These are phyloP conservation scores for Ceratocystis papillata DNA, from an alignment of 2,329 filamentous ascomycete species.

Conservation along the genomic window DNA sequence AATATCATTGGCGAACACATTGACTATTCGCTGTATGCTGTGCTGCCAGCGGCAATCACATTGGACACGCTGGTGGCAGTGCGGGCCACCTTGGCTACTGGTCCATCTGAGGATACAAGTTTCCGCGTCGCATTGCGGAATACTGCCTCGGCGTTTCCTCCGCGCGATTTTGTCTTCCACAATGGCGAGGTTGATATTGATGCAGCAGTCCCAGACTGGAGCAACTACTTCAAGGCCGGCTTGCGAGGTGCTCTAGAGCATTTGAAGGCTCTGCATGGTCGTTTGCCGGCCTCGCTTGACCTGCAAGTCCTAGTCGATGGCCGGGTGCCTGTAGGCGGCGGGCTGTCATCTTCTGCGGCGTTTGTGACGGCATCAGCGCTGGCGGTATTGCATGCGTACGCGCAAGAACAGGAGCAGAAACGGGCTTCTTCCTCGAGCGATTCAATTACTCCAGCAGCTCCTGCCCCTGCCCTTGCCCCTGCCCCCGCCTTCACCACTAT, in stretches of 20 bases:
- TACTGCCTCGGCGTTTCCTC: slow-evolving; percentile 70
- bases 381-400: slow-evolving; percentile 72
- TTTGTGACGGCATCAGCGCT: slow-evolving; percentile 85
- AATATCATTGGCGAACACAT: slow-evolving; percentile 99
- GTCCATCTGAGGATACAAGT: slow-evolving; percentile 35
- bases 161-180: slow-evolving; percentile 63
- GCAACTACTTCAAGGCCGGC: slow-evolving; percentile 96
- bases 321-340: slow-evolving; percentile 81
- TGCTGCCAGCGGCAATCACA: slow-evolving; percentile 89
- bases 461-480: no score
- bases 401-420: slow-evolving; percentile 42
- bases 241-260: slow-evolving; percentile 70
- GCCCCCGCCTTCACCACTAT: slow-evolving; percentile 50
- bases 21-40: slow-evolving; percentile 94
- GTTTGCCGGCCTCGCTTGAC: slow-evolving; percentile 53
- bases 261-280: slow-evolving; percentile 42
- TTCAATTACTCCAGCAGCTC: no score
- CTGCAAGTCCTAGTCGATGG: slow-evolving; percentile 89
- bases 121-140: slow-evolving; percentile 59
- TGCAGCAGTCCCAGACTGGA: slow-evolving; percentile 78
- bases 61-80: slow-evolving; percentile 86
- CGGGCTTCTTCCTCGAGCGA: no score
- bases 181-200: slow-evolving; percentile 58
- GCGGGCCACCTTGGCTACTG: slow-evolving; percentile 40
- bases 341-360: slow-evolving; percentile 84